Evolutionary conservation across 768 basidiomycete species (phyloP).

Genomic region (Tulasnella calospora): DNA sequence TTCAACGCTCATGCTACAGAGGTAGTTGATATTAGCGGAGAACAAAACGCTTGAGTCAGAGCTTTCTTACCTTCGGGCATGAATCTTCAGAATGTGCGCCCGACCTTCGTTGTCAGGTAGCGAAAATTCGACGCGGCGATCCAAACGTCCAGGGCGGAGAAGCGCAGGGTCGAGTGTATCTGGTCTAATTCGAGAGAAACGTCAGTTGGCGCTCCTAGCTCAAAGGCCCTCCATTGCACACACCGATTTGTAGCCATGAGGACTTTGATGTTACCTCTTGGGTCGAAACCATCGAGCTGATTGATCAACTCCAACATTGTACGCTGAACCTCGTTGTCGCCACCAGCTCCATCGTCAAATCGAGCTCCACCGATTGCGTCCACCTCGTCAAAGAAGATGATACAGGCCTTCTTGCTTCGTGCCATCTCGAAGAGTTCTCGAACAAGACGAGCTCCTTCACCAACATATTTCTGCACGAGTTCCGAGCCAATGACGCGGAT

Average conservation of each 20-base stretch:
- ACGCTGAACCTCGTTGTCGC: conserved; percentile 97
- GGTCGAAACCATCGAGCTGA: conserved; percentile 97
- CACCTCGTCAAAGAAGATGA: conserved; percentile 99
- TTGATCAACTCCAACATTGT: conserved; percentile 99
- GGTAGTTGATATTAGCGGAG: not conserved
- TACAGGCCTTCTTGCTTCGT: conserved; percentile 95
- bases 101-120: conserved; percentile 93
- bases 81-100: conserved; percentile 93
- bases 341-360: conserved; percentile 97
- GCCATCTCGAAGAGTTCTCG: conserved; percentile 99
- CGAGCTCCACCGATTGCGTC: conserved; percentile 98
- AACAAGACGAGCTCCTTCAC: conserved; percentile 98
- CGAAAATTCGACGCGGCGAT: conserved; percentile 94
- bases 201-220: not conserved
- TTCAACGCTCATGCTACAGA: conserved; percentile 87
- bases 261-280: conserved; percentile 99
- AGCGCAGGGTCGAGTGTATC: conserved; percentile 97
- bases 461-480: conserved; percentile 99
- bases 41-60: conserved; percentile 15
- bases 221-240: conserved; percentile 30
- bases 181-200: conserved; percentile 52
- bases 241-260: conserved; percentile 98
- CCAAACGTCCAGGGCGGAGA: conserved; percentile 89
- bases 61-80: conserved; percentile 73
- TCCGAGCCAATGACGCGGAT: conserved; percentile 99